Evolutionary conservation across 805 yeast genomes (phyloP).

Genomic region (Kuraishia ogatae): DNA sequence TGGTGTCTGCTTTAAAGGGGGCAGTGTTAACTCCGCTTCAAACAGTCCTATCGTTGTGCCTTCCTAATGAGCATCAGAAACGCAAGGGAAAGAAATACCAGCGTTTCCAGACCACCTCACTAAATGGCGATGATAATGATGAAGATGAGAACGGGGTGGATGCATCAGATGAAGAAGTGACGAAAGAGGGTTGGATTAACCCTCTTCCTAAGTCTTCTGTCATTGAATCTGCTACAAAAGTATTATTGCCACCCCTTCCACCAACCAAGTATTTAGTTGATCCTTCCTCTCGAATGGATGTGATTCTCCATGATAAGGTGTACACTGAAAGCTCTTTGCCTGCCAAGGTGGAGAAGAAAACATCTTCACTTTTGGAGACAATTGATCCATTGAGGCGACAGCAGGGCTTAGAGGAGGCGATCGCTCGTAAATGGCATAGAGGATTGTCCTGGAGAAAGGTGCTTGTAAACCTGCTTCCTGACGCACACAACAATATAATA

Average conservation of each 20-base stretch:
- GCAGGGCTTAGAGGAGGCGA: conserved; percentile 56
- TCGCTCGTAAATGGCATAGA: conserved; percentile 85
- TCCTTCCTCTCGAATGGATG: conserved; percentile 55
- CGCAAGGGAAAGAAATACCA: conserved; percentile 14
- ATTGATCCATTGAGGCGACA: conserved; percentile 29
- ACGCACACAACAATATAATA: conserved; percentile 89
- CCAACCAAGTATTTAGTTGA: conserved; percentile 54
- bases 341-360: conserved; percentile 16
- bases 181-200: conserved; percentile 7
- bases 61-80: conserved; percentile 21
- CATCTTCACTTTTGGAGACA: conserved; percentile 15
- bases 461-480: conserved; percentile 76
- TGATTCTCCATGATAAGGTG: conserved; percentile 75
- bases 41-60: conserved; percentile 34
- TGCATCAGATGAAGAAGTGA: conserved; percentile 9
- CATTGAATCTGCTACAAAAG: conserved; percentile 67
- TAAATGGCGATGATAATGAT: conserved; percentile 7
- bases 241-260: conserved; percentile 77
- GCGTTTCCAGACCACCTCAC: conserved; percentile 20
- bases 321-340: conserved; percentile 56
- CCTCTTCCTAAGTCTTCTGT: conserved; percentile 66
- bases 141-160: conserved; percentile 8
- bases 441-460: conserved; percentile 88
- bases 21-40: conserved; percentile 30
- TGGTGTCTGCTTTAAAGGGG: conserved; percentile 10